Conservation (phyloP, 768 basidiomycete species). For the Russula sp. region DNA sequence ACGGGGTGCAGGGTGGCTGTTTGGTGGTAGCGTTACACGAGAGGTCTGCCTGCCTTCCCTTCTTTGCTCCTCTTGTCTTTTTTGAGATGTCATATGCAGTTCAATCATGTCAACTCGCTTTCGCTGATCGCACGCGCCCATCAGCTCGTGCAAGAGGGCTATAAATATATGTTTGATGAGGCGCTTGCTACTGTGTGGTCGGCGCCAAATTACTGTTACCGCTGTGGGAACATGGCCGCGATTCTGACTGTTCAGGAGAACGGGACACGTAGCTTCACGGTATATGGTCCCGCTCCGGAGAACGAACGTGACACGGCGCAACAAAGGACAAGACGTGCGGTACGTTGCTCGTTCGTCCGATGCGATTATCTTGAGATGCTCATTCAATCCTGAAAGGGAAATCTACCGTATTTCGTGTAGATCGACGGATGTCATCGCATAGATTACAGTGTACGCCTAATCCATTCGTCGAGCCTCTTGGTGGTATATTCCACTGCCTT, state of each 20-base stretch:
- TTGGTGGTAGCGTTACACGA: slow-evolving; percentile 76
- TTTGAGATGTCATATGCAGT: slow-evolving; percentile 36
- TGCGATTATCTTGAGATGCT: not conserved
- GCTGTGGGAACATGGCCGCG: slow-evolving; percentile 86
- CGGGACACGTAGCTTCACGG: slow-evolving; percentile 62
- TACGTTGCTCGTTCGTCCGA: slow-evolving; percentile 33
- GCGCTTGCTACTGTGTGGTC: slow-evolving; percentile 91
- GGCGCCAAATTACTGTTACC: slow-evolving; percentile 81
- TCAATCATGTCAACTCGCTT: slow-evolving; percentile 88
- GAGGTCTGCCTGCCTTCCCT: slow-evolving; percentile 44
- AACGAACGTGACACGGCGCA: slow-evolving; percentile 80
- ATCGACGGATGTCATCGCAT: not conserved
- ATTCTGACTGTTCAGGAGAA: slow-evolving; percentile 78
- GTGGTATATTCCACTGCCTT: not conserved
- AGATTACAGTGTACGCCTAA: not conserved
- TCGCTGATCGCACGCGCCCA: slow-evolving; percentile 90
- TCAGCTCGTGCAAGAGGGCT: slow-evolving; percentile 93
- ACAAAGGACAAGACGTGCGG: slow-evolving; percentile 61
- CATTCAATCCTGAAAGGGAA: slow-evolving; percentile 31
- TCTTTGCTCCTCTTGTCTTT: not conserved
- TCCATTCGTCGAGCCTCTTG: not conserved
- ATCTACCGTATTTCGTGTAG: slow-evolving; percentile 51
- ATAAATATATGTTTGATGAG: slow-evolving; percentile 95
- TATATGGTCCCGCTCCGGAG: slow-evolving; percentile 83
- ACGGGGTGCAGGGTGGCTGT: slow-evolving; percentile 92